Conservation (phyloP, 1,284 basidiomycete genomes). For the Irpex rosettiformis region DNA sequence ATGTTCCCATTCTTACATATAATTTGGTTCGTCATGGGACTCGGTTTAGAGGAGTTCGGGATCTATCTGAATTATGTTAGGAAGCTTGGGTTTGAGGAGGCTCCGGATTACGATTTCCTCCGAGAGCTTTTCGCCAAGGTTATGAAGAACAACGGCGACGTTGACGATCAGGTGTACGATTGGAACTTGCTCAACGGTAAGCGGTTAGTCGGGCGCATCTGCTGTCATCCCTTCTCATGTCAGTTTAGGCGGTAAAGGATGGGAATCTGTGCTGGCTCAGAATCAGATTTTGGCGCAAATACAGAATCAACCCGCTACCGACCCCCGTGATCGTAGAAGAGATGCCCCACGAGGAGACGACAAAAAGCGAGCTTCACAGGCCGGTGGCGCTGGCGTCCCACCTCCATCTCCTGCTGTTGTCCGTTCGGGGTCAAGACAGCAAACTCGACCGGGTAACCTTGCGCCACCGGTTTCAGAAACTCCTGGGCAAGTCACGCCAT, state of each 20-base stretch:
- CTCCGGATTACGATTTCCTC: constrained; percentile 96
- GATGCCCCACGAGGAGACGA: constrained; percentile 38
- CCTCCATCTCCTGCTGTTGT: constrained; percentile 74
- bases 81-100: constrained; percentile 93
- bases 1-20: background rate
- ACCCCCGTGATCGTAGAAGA: constrained; percentile 56
- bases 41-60: constrained; percentile 81
- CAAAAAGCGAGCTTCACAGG: constrained; percentile 55
- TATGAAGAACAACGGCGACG: constrained; percentile 84
- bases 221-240: background rate
- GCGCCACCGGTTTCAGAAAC: constrained; percentile 40
- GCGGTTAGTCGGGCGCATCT: background rate
- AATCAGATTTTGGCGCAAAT: constrained; percentile 59
- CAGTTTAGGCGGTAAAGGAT: constrained; percentile 79
- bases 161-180: constrained; percentile 92
- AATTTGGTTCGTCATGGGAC: constrained; percentile 10
- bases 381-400: constrained; percentile 45
- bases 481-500: constrained; percentile 56
- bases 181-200: constrained; percentile 91
- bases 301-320: constrained; percentile 44
- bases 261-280: constrained; percentile 79
- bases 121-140: constrained; percentile 93
- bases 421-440: constrained; percentile 61
- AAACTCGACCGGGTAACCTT: constrained; percentile 17
- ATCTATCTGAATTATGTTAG: constrained; percentile 98